Conservation (phyloP, 208 protist genomes). For the Strigomonas culicis region DNA sequence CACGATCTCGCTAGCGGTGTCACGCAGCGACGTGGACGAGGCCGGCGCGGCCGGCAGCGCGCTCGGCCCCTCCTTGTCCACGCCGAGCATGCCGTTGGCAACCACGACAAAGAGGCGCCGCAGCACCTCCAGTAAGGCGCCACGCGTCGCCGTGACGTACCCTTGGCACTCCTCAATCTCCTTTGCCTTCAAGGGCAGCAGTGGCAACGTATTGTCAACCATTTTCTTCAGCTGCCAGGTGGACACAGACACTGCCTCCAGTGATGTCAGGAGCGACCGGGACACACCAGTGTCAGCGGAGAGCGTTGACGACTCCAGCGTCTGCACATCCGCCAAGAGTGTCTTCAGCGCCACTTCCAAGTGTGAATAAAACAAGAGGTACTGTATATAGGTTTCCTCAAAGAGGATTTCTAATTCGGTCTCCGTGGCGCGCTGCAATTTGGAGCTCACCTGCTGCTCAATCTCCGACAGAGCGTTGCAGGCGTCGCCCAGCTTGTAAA, state of each 20-base stretch:
- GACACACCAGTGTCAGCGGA: background rate
- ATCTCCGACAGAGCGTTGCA: conserved; percentile 30
- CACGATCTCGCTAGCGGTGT: background rate
- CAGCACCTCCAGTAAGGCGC: conserved; percentile 13
- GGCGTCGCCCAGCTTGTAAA: conserved; percentile 42
- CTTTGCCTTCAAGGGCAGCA: conserved; percentile 15
- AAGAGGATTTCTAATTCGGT: conserved; percentile 59
- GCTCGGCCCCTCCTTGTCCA: too few species aligned
- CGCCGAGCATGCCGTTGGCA: too few species aligned
- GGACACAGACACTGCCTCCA: background rate
- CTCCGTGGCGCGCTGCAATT: conserved; percentile 46
- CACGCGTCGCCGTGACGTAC: conserved; percentile 1
- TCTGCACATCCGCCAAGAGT: background rate
- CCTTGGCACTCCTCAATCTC: conserved; percentile 21
- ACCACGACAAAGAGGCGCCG: conserved; percentile 14
- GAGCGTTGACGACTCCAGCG: background rate
- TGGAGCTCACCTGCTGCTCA: conserved; percentile 29
- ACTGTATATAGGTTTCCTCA: conserved; percentile 46
- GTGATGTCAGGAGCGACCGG: background rate
- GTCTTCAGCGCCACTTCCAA: conserved; percentile 40
- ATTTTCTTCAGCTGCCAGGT: conserved; percentile 19
- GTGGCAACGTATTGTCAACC: conserved; percentile 9
- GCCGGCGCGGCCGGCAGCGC: too few species aligned
- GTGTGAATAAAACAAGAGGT: conserved; percentile 63
- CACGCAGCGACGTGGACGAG: too few species aligned